Conservation (phyloP, 441 rosid species). For the Biscutella laevigata region DNA sequence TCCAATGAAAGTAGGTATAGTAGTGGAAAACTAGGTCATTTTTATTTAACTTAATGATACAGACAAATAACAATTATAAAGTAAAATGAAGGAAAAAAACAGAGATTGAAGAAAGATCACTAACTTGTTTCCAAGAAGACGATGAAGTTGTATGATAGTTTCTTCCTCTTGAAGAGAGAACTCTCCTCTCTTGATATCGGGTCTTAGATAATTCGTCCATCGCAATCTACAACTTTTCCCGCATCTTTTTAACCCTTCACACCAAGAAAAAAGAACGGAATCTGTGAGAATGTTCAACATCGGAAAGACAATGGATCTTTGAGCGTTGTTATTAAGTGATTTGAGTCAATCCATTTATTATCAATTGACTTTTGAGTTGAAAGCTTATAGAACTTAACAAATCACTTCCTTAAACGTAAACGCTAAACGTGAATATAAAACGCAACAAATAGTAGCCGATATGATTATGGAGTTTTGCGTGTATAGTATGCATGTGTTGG, state of each 20-base stretch:
- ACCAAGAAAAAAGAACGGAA: slow-evolving; percentile 4
- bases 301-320: no score
- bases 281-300: no score
- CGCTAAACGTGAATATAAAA: background rate
- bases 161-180: slow-evolving; percentile 55
- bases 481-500: background rate
- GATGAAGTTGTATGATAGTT: slow-evolving; percentile 45
- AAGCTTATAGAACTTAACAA: no score
- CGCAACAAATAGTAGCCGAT: background rate
- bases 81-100: background rate
- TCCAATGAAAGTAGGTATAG: slow-evolving; percentile 26
- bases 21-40: slow-evolving; percentile 28
- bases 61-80: background rate
- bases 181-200: no score
- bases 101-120: slow-evolving; percentile 12
- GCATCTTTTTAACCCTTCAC: slow-evolving; percentile 47
- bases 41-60: background rate
- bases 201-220: slow-evolving; percentile 61
- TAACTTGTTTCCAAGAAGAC: slow-evolving; percentile 57
- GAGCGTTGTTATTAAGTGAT: no score
- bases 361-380: no score
- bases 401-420: background rate
- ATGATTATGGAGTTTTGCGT: background rate
- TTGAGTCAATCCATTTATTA: no score
- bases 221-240: slow-evolving; percentile 66